Percentiles rank a stretch among this genome's conserved stretches.
Conservation (phyloP, 2,329 filamentous ascomycete species). For the Pseudocercospora cruenta region DNA sequence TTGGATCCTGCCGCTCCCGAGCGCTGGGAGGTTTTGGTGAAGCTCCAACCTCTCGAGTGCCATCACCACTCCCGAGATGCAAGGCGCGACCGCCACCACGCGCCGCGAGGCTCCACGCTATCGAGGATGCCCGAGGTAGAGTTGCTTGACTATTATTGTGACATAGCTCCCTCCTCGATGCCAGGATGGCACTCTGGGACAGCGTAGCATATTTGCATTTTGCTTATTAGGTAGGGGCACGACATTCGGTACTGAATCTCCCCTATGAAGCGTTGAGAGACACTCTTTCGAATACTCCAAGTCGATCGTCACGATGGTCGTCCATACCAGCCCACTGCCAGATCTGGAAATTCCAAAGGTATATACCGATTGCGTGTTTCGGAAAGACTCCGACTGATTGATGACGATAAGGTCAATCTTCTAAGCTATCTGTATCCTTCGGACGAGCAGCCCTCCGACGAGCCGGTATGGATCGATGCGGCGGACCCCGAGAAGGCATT, state of each 20-base stretch:
- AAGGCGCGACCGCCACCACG: neutral
- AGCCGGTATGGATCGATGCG: constrained; percentile 60
- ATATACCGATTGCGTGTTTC: no score
- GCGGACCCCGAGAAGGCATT: constrained; percentile 51
- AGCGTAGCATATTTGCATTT: neutral
- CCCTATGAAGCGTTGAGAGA: neutral
- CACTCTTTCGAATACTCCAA: neutral
- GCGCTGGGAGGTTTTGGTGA: neutral
- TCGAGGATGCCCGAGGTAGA: constrained; percentile 23
- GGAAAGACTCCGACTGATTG: no score
- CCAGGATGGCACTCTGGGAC: neutral
- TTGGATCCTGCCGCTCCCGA: constrained; percentile 5
- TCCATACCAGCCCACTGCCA: constrained; percentile 28
- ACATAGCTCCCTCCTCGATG: neutral
- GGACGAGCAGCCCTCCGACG: constrained; percentile 42
- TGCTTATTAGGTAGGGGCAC: neutral
- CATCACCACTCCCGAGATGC: neutral
- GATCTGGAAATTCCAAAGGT: constrained; percentile 38
- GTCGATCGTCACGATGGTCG: constrained; percentile 26
- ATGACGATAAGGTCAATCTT: no score
- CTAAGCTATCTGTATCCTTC: constrained; percentile 44
- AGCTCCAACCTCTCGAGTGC: constrained; percentile 1
- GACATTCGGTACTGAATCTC: neutral
- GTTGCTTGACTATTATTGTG: constrained; percentile 7
- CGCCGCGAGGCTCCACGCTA: neutral